phyloP scores from a whole-genome alignment of 2,329 filamentous ascomycete species.

The Exutisphaerella laricina region DNA sequence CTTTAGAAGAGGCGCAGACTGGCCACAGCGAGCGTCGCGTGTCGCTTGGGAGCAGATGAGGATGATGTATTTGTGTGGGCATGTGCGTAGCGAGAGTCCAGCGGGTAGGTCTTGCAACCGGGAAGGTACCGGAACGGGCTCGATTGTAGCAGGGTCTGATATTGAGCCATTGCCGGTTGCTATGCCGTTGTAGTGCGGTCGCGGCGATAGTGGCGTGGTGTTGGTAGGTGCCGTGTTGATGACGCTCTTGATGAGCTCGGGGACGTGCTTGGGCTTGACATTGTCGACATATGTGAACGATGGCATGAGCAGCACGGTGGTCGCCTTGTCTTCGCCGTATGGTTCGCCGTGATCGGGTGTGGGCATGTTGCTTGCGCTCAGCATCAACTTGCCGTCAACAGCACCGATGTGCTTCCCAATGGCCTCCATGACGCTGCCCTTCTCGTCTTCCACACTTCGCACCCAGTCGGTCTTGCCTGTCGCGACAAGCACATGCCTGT shows the following conservation, averaged over 20 bases:
- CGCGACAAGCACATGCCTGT: conserved; percentile 82
- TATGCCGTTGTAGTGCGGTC: conserved; percentile 8
- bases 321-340: conserved; percentile 58
- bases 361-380: conserved; percentile 88
- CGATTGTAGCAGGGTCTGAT: conserved; percentile 7
- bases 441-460: conserved; percentile 79
- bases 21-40: conserved; percentile 90
- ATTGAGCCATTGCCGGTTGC: conserved; percentile 10
- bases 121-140: conserved; percentile 12
- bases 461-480: conserved; percentile 98
- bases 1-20: conserved; percentile 82
- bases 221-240: conserved; percentile 71
- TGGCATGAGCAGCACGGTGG: conserved; percentile 76
- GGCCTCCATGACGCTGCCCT: conserved; percentile 54
- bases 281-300: conserved; percentile 78
- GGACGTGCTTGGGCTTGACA: conserved; percentile 69
- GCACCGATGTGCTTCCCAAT: conserved; percentile 36
- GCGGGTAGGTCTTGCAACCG: conserved; percentile 25
- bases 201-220: conserved; percentile 51
- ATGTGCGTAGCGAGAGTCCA: conserved; percentile 55
- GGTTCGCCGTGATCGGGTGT: conserved; percentile 52
- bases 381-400: conserved; percentile 62
- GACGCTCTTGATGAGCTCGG: conserved; percentile 63
- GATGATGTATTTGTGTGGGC: conserved; percentile 79
- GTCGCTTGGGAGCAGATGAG: conserved; percentile 91